Base-by-base conservation (phyloP, 78 protist genomes). In the Chrysochromulina parva region DNA sequence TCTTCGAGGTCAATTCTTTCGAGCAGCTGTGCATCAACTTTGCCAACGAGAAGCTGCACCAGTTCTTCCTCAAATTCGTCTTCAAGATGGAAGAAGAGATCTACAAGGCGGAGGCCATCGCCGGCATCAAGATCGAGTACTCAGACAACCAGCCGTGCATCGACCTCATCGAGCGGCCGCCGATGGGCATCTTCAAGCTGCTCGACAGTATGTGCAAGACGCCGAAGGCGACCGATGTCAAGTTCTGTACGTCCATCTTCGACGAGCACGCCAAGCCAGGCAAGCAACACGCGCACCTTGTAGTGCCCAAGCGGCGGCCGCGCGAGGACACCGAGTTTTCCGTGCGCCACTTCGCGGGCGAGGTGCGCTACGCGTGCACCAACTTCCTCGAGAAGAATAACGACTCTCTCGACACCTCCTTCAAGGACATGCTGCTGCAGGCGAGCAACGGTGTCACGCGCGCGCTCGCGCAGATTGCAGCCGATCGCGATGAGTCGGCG, bases 301-400 rank as follows among this genome's bases (percentile, higher is more conserved):
- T 14, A 7, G 62, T 58, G 62, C 7, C 7, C 24, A 13, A 14
- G 62, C 7, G 13, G 62, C 24, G 62, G 24, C 7, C 62, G 62
- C 7, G 52, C 9, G 78, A 3, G 19, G 52, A 38, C 48, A 28
- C 47, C n/a, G 53, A 14, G 16, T 74, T 74, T 57, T 55, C 50
- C 84, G 59, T 97, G 38, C 60, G 90, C 67, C 99, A 98, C 94
- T 98, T 96, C 91, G 99, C 99, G 22, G 99, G 98, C 60, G 96
- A 92, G 54, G 99, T 98, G 38, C 55, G 76, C 22, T 97, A 97
- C 93, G 90, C 52, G 14, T 20, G 26, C 1, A 20, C 24, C 22
- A 26, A 26, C 52, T 69, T 69, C 52, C 78, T 69, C 22, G 78
- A 69, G 78, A 69, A 69, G 78, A 69, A 69, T 52, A 26, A 16